Evolutionary conservation across 2,329 filamentous ascomycete species (phyloP).

Genomic region (Ciborinia camelliae): DNA sequence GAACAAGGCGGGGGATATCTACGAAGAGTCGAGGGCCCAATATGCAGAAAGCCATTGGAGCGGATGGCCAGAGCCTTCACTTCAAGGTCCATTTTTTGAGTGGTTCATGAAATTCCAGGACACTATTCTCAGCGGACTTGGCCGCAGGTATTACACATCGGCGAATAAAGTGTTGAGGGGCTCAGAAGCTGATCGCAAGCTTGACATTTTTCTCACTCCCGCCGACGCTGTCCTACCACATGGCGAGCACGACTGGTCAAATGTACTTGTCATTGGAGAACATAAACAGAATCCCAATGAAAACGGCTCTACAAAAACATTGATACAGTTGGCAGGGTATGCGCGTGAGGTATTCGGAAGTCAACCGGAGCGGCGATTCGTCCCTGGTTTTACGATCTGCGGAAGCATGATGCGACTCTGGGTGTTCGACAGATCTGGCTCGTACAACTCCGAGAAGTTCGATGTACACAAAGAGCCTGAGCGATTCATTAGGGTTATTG

Average conservation of each 20-base stretch:
- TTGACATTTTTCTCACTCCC: slow-evolving; percentile 31
- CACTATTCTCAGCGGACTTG: slow-evolving; percentile 28
- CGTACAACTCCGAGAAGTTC: slow-evolving; percentile 36
- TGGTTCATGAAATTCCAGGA: slow-evolving; percentile 32
- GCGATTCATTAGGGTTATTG: slow-evolving; percentile 34
- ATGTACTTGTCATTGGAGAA: slow-evolving; percentile 31
- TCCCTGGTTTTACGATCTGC: slow-evolving; percentile 35
- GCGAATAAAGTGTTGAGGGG: slow-evolving; percentile 32
- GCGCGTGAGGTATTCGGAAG: slow-evolving; percentile 33
- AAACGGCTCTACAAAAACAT: slow-evolving; percentile 26
- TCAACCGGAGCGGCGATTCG: slow-evolving; percentile 36
- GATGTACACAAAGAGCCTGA: slow-evolving; percentile 36
- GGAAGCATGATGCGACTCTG: slow-evolving; percentile 35
- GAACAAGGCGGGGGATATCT: slow-evolving; percentile 29
- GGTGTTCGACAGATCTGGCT: slow-evolving; percentile 39
- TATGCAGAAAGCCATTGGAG: slow-evolving; percentile 30
- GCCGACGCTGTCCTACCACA: slow-evolving; percentile 24
- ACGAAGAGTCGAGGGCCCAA: slow-evolving; percentile 27
- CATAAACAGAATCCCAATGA: slow-evolving; percentile 30
- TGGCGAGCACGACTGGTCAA: neutral
- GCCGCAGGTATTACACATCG: slow-evolving; percentile 30
- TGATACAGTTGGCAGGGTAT: slow-evolving; percentile 33
- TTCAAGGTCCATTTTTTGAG: slow-evolving; percentile 29
- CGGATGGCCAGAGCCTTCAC: slow-evolving; percentile 28
- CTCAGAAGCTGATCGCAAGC: slow-evolving; percentile 30